Percentiles rank a stretch among this genome's conserved stretches.
Conservation (phyloP, 2,329 filamentous ascomycete genomes). For the Fusarium sp. region DNA sequence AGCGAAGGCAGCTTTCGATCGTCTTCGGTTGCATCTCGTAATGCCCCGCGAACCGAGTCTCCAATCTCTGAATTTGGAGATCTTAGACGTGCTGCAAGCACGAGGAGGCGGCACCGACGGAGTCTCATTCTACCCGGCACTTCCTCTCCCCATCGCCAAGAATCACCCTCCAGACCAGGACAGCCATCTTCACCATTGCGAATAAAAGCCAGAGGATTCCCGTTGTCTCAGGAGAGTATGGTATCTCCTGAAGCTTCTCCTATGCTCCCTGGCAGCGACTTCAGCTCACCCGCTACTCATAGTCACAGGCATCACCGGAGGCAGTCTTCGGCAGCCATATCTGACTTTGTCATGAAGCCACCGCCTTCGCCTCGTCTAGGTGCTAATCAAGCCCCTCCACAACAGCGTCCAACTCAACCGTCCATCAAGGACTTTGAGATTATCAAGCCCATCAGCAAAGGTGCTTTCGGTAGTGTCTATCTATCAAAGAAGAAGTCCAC, state of each 20-base stretch:
- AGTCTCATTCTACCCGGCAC: constrained; percentile 86
- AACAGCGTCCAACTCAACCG: constrained; percentile 88
- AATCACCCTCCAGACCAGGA: constrained; percentile 84
- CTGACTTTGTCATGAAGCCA: constrained; percentile 73
- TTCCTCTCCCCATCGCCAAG: constrained; percentile 84
- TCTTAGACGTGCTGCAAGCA: constrained; percentile 80
- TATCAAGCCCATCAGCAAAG: constrained; percentile 99
- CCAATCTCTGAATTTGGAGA: constrained; percentile 88
- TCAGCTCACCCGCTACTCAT: constrained; percentile 78
- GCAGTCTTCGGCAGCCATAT: constrained; percentile 91
- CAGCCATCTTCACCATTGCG: constrained; percentile 89
- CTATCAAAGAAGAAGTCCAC: constrained; percentile 98
- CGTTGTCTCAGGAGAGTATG: constrained; percentile 72
- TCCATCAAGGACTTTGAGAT: constrained; percentile 99
- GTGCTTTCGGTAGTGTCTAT: constrained; percentile 97
- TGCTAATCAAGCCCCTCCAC: constrained; percentile 81
- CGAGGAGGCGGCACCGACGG: constrained; percentile 85
- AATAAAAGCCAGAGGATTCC: constrained; percentile 81
- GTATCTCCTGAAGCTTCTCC: constrained; percentile 92
- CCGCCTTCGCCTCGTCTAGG: constrained; percentile 86
- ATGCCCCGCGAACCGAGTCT: constrained; percentile 82
- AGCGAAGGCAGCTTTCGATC: constrained; percentile 92
- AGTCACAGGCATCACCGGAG: constrained; percentile 79
- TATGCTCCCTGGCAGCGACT: constrained; percentile 84
- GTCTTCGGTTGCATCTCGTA: constrained; percentile 77